These are phyloP conservation scores for Comarum palustre DNA, from an alignment of 306 rosid species.

Conservation along the genomic window DNA sequence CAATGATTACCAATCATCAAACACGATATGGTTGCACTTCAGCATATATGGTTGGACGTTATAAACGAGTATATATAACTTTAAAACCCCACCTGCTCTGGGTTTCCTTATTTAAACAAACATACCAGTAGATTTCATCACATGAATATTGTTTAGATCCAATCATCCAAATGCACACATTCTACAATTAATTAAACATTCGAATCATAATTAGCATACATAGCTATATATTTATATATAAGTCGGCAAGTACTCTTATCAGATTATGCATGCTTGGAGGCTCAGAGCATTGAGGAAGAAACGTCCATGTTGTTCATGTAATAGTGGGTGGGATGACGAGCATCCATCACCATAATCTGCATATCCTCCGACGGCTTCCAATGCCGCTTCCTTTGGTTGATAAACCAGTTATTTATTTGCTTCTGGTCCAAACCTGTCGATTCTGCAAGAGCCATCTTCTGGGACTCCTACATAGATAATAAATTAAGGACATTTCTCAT, in stretches of 20 bases:
- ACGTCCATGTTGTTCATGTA: constrained; percentile 84
- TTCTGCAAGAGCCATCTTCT: constrained; percentile 87
- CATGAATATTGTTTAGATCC: neutral
- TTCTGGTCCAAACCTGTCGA: constrained; percentile 95
- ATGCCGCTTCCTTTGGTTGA: constrained; percentile 92
- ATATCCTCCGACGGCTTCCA: constrained; percentile 99
- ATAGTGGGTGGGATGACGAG: constrained; percentile 64
- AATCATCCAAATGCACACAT: neutral
- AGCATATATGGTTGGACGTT: neutral
- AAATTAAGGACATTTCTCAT: neutral
- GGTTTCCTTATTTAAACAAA: neutral
- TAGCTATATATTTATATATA: neutral
- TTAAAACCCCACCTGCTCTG: neutral
- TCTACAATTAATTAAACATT: neutral
- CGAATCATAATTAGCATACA: neutral
- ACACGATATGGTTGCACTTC: neutral
- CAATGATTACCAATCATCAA: neutral
- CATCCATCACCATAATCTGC: constrained; percentile 95
- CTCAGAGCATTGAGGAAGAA: constrained; percentile 60
- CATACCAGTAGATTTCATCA: neutral
- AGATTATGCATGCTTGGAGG: neutral
- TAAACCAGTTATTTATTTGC: constrained; percentile 98
- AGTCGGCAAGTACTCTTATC: neutral
- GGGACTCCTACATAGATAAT: constrained; percentile 61
- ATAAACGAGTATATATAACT: neutral